Evolutionary conservation across 768 basidiomycete genomes (phyloP), one percentile per base, ranked within the genome.

Genomic region (Mycena capillaripes): DNA sequence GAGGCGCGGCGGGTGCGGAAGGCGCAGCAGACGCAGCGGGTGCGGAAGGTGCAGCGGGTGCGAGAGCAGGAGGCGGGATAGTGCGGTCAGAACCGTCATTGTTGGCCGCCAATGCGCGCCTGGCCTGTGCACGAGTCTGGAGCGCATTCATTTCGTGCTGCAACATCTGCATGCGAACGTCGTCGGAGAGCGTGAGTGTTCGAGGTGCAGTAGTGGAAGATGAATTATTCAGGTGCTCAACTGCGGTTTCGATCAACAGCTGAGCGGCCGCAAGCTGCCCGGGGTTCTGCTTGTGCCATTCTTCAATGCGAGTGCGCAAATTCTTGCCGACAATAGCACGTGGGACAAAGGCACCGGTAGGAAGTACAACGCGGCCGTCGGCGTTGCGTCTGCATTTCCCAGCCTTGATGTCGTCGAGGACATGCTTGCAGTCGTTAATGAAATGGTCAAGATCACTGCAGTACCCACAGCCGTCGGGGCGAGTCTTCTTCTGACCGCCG

Each of bases 361-460:
- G 70, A 5, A 82, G 73, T 0, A 78, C 76, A 0, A 82, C 77
- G 16, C 78, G 76, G 0, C 72, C 76, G 3, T 76, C 71, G 5
- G 69, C 59, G 55, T 82, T 79, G 4, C 78, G 74, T 44, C 19
- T 44, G 19, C 42, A 44, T 21, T 21, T 44, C 16, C 42, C 42
- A 0, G 73, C 75, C 2, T 67, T 56, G 3, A 58, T 69, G 42
- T 78, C 78, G 8, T 76, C 68, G 8, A 68, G 53, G 55, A 80
- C 79, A 1, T 61, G 57, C 0, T 69, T 56, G 66, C 80, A 80
- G 23, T 73, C 34, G 7, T 78, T 70, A 48, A 80, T 80, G 59
- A 72, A 78, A 56, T 82, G 78, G 2, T 50, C 55, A 0, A 55
- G 23, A 0, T 77, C 76, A 27, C 80, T 79, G 61, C 80, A 81